phyloP scores from a whole-genome alignment of 2,329 filamentous ascomycete species.

The Xylariomycetidae sp. region DNA sequence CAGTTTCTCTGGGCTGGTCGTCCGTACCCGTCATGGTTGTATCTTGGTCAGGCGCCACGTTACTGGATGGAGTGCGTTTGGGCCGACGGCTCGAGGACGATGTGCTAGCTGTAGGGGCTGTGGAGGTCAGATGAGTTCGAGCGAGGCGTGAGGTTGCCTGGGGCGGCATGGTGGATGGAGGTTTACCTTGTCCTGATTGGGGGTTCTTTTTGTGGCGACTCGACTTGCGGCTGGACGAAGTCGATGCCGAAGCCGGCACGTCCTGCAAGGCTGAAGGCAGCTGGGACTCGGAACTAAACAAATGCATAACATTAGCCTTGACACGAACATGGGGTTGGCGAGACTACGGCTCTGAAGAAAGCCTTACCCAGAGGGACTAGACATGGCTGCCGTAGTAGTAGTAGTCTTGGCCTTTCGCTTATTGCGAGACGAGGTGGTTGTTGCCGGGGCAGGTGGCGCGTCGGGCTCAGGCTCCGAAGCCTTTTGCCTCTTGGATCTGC shows the following conservation, averaged over 20 bases:
- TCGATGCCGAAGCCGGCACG: slow-evolving; percentile 40
- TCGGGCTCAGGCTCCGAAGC: slow-evolving; percentile 40
- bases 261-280: slow-evolving; percentile 59
- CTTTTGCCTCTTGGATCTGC: slow-evolving; percentile 68
- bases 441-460: slow-evolving; percentile 22
- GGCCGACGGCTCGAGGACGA: slow-evolving; percentile 39
- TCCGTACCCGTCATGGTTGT: slow-evolving; percentile 66
- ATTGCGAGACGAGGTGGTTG: slow-evolving; percentile 34
- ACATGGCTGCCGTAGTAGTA: slow-evolving; percentile 65
- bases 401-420: slow-evolving; percentile 57
- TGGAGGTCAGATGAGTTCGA: neutral
- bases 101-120: slow-evolving; percentile 19
- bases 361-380: slow-evolving; percentile 59
- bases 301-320: slow-evolving; percentile 19
- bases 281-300: slow-evolving; percentile 48
- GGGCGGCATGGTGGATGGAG: no score
- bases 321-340: slow-evolving; percentile 6
- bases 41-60: slow-evolving; percentile 52
- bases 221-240: slow-evolving; percentile 66
- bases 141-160: no score
- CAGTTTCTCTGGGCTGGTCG: slow-evolving; percentile 40
- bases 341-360: slow-evolving; percentile 3
- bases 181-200: slow-evolving; percentile 39
- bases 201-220: slow-evolving; percentile 62
- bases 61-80: slow-evolving; percentile 44